Conservation (phyloP, 2,329 filamentous ascomycete species). For the Penicillium sclerotigenum region DNA sequence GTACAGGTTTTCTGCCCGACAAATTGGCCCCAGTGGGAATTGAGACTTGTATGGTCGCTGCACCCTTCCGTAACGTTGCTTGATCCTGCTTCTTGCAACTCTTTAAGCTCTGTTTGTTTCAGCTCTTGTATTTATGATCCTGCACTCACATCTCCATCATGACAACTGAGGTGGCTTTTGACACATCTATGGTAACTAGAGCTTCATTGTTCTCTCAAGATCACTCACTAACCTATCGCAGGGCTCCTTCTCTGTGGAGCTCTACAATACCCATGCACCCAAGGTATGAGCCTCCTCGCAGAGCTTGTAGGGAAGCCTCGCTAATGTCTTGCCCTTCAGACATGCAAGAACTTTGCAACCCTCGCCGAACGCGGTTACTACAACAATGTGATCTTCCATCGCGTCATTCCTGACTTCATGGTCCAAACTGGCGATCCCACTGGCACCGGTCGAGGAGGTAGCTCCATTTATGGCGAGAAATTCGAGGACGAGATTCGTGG, state of each 20-base stretch:
- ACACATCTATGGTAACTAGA: conserved; percentile 74
- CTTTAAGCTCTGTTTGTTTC: neutral
- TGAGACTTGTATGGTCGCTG: neutral
- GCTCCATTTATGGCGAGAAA: conserved; percentile 85
- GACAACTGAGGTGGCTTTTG: conserved; percentile 74
- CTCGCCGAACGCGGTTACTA: conserved; percentile 85
- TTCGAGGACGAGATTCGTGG: conserved; percentile 88
- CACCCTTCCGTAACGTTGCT: neutral
- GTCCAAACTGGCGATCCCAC: conserved; percentile 92
- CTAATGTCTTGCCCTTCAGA: conserved; percentile 45
- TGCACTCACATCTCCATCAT: conserved; percentile 45
- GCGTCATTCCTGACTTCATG: conserved; percentile 96
- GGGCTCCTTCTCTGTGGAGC: conserved; percentile 82
- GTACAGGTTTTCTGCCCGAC: neutral
- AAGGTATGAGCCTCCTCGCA: conserved; percentile 44
- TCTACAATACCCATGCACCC: conserved; percentile 85
- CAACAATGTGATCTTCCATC: conserved; percentile 81
- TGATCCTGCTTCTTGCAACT: conserved; percentile 6
- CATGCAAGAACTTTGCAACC: conserved; percentile 81
- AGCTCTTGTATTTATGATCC: neutral
- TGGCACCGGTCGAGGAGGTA: conserved; percentile 84
- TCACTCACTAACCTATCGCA: conserved; percentile 38
- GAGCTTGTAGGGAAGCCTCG: neutral
- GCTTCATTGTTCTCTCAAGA: neutral
- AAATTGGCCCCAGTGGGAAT: neutral